Evolutionary conservation across 2,329 filamentous ascomycete species (phyloP).

Genomic region (Penicillium olsonii): DNA sequence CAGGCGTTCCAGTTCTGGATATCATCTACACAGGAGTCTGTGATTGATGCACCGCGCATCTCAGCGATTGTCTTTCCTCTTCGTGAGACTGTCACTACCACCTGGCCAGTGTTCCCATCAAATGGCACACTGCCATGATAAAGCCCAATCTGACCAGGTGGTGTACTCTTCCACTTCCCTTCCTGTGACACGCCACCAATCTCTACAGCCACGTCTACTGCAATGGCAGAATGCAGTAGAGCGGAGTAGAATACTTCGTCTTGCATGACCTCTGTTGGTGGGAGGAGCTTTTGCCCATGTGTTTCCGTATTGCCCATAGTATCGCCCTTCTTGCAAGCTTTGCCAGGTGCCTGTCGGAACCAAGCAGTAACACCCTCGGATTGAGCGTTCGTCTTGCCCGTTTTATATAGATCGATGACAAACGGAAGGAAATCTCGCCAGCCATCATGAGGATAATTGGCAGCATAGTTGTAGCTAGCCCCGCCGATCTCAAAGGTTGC

Average conservation of each 20-base stretch:
- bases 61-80: slow-evolving; percentile 1
- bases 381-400: background rate
- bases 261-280: slow-evolving; percentile 1
- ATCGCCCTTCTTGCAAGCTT: slow-evolving; percentile 3
- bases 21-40: slow-evolving; percentile 1
- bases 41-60: slow-evolving; percentile 6
- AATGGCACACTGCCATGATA: slow-evolving; percentile 10
- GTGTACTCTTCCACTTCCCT: slow-evolving; percentile 2
- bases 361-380: slow-evolving; percentile 6
- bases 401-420: slow-evolving; percentile 4
- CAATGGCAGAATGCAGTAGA: background rate
- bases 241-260: slow-evolving; percentile 9
- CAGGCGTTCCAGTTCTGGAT: slow-evolving; percentile 10
- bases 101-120: slow-evolving; percentile 2
- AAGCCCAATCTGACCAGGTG: background rate
- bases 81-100: slow-evolving; percentile 6
- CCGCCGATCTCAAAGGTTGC: slow-evolving; percentile 9
- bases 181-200: slow-evolving; percentile 1
- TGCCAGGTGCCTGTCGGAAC: slow-evolving; percentile 3
- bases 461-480: slow-evolving; percentile 9
- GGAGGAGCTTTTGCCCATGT: slow-evolving; percentile 1
- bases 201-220: background rate
- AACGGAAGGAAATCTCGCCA: slow-evolving; percentile 8
- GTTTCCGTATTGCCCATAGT: slow-evolving; percentile 8
- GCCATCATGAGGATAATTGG: slow-evolving; percentile 6